Evolutionary conservation across 768 basidiomycete species (phyloP).

Genomic region (Leccinellum albellum): DNA sequence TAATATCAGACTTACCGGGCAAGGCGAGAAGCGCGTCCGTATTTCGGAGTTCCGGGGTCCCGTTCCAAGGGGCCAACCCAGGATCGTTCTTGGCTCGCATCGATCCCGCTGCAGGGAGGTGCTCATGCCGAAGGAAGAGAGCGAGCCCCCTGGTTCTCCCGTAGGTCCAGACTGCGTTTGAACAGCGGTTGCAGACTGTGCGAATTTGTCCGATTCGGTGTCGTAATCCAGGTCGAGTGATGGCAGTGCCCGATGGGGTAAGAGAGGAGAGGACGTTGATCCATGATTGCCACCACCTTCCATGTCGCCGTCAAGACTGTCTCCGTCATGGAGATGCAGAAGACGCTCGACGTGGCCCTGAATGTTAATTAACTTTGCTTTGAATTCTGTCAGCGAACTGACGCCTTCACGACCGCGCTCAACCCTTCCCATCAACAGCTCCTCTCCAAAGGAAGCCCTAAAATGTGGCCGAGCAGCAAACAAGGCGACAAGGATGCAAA

Average conservation of each 20-base stretch:
- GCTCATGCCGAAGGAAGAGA: slow-evolving; percentile 8
- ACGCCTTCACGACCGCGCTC: slow-evolving; percentile 10
- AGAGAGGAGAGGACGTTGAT: slow-evolving; percentile 19
- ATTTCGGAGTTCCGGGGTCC: slow-evolving; percentile 15
- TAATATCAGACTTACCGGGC: slow-evolving; percentile 1
- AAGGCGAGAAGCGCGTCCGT: slow-evolving; percentile 13
- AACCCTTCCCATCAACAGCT: slow-evolving; percentile 7
- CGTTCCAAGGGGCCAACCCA: neutral
- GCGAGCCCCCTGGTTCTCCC: neutral
- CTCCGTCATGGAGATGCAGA: slow-evolving; percentile 11
- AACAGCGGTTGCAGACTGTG: slow-evolving; percentile 7
- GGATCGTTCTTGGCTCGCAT: neutral
- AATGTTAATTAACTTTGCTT: slow-evolving; percentile 23
- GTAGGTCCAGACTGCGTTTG: slow-evolving; percentile 6
- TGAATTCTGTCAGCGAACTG: slow-evolving; percentile 18
- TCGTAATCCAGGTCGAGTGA: slow-evolving; percentile 18
- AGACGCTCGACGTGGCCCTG: slow-evolving; percentile 23
- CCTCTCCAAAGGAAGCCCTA: slow-evolving; percentile 13
- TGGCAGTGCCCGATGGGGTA: slow-evolving; percentile 18
- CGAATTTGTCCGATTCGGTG: slow-evolving; percentile 10
- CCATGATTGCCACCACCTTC: slow-evolving; percentile 20
- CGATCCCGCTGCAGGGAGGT: neutral
- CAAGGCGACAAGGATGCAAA: slow-evolving; percentile 33
- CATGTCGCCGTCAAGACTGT: slow-evolving; percentile 15
- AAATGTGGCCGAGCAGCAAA: slow-evolving; percentile 13